These are phyloP conservation scores for Blastocystis sp. DNA, from an alignment of 352 stramenopile species.

Conservation along the genomic window DNA sequence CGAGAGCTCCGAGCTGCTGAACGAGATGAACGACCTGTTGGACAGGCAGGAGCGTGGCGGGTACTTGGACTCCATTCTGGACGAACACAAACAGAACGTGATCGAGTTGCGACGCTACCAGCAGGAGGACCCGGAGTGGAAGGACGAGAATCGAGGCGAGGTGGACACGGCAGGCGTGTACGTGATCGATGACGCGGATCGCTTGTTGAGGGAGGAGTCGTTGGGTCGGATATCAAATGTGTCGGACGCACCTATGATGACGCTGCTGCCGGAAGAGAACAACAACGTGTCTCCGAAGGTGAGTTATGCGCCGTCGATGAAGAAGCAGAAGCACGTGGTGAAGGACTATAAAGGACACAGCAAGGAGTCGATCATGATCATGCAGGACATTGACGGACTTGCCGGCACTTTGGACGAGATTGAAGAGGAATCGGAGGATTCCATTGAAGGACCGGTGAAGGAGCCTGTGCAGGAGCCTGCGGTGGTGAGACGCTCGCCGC, in stretches of 20 bases:
- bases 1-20: not conserved
- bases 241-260: not conserved
- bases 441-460: not conserved
- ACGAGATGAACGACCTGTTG: constrained; percentile 6
- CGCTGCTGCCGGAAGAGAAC: not conserved
- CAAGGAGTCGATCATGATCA: constrained; percentile 71
- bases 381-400: constrained; percentile 44
- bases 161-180: not conserved
- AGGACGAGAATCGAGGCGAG: not conserved
- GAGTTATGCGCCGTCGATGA: not conserved
- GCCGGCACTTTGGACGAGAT: not conserved
- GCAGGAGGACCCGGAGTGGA: not conserved
- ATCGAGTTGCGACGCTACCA: constrained; percentile 39
- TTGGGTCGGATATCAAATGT: not conserved
- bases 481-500: not conserved
- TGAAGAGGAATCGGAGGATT: not conserved
- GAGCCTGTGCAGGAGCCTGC: not conserved
- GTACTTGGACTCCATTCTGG: not conserved
- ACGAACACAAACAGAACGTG: constrained; percentile 20
- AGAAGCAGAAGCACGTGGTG: not conserved
- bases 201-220: not conserved
- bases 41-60: constrained; percentile 28
- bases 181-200: constrained; percentile 65
- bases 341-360: constrained; percentile 37
- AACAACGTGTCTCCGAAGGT: not conserved